Evolutionary conservation across 129 eudicot genomes (phyloP).

Genomic region (Scalesia atractyloides): DNA sequence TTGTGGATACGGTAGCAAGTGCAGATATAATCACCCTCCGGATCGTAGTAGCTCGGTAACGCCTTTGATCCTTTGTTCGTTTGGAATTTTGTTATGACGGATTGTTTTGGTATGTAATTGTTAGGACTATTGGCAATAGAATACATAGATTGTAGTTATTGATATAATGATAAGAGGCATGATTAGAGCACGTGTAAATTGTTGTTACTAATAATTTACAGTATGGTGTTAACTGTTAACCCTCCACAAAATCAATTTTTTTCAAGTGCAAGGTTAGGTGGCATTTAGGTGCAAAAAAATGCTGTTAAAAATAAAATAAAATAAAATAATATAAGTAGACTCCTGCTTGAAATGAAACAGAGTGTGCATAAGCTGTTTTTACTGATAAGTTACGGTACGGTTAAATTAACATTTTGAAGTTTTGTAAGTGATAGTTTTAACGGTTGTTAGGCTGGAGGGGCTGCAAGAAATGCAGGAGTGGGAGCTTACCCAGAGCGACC

Average conservation of each 20-base stretch:
- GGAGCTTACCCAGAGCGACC: slow-evolving; percentile 83
- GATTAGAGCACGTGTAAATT: too few species aligned
- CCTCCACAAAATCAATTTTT: too few species aligned
- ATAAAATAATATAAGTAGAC: too few species aligned
- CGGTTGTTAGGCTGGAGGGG: slow-evolving; percentile 49
- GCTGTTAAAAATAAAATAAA: too few species aligned
- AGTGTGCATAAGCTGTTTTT: slow-evolving; percentile 1
- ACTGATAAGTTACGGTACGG: neutral
- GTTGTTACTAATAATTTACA: too few species aligned
- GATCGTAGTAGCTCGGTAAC: slow-evolving; percentile 71
- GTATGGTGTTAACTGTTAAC: too few species aligned
- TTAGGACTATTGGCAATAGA: too few species aligned
- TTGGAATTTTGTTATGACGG: neutral
- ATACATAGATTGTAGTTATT: neutral
- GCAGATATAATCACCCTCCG: slow-evolving; percentile 90
- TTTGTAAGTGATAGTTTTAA: slow-evolving; percentile 12
- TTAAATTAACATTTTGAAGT: neutral
- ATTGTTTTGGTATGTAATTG: slow-evolving; percentile 1
- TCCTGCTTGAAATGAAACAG: slow-evolving; percentile 16
- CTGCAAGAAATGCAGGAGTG: slow-evolving; percentile 50
- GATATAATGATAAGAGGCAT: neutral
- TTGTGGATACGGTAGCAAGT: slow-evolving; percentile 86
- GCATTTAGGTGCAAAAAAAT: too few species aligned
- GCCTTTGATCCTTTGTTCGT: slow-evolving; percentile 9
- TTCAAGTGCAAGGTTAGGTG: too few species aligned